Conservation (phyloP, 306 rosid genomes). For the Acacia melanoxylon region DNA sequence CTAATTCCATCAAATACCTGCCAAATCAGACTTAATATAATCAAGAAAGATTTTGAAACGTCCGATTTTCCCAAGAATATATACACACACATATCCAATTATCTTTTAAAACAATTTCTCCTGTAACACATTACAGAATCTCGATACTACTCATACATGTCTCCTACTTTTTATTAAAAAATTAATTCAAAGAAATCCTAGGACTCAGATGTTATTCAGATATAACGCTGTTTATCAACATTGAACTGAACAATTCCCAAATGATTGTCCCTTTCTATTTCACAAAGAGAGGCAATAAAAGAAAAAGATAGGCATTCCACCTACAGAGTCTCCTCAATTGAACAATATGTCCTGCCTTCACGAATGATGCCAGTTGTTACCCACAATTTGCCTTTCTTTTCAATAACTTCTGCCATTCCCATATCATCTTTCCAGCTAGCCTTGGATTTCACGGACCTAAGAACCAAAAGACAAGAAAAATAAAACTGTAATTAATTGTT, state of each 20-base stretch:
- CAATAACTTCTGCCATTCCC: constrained; percentile 68
- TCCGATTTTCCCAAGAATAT: background rate
- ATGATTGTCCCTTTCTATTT: constrained; percentile 7
- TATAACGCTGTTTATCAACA: background rate
- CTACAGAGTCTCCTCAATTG: constrained; percentile 81
- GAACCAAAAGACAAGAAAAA: background rate
- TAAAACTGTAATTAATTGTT: background rate
- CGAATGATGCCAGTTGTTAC: constrained; percentile 76
- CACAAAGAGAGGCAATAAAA: background rate
- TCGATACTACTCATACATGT: background rate
- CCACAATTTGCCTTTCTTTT: constrained; percentile 69
- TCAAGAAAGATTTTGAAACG: constrained; percentile 19
- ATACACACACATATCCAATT: background rate
- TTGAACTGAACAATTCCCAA: background rate
- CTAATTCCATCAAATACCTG: constrained; percentile 82
- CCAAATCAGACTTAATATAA: constrained; percentile 20
- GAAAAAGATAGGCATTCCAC: constrained; percentile 39
- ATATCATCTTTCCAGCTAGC: constrained; percentile 61
- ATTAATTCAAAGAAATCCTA: background rate
- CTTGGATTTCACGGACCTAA: constrained; percentile 54
- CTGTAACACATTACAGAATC: background rate
- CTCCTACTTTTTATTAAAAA: background rate
- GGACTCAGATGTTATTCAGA: background rate
- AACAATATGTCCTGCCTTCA: constrained; percentile 57
- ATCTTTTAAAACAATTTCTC: background rate